Base-by-base conservation (phyloP, 2,329 filamentous ascomycete genomes). In the Talaromyces funiculosus region DNA sequence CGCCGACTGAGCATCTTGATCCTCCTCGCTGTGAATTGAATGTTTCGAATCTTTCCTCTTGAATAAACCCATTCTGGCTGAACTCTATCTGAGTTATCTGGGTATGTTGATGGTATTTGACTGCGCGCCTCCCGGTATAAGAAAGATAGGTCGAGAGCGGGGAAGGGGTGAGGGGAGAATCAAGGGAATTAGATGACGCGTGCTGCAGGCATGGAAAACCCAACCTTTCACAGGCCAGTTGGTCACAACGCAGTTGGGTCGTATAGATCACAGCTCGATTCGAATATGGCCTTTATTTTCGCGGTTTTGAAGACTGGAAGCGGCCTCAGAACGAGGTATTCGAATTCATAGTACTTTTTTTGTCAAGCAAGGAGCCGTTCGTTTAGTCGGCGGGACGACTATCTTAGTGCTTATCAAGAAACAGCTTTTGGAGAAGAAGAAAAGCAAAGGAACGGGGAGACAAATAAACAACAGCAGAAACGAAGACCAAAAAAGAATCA, bases 31-130 rank as follows among this genome's bases (percentile, higher is more conserved):
- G 31, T 71, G 70, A 38, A 69, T 70, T 18, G 72, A 73, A 58
- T 69, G 69, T 60, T 73, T 76, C n/a, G 74, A 73, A 64, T 79
- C 76, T 64, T 76, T 79, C 67, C 75, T 75, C 68, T 75, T 78
- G 68, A 80, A 79, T 60, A 79, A 68, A 63, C 75, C 76, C 77
- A 78, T 78, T 65, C 61, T 62, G 65, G 62, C 12, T 42, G n/a
- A n/a, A 16, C 16, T 18, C 14, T n/a, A 29, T 35, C 1, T 18
- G 35, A 4, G 12, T 7, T 33, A 22, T 20, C 5, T 4, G 26
- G n/a, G n/a, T 33, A 18, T 51, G 6, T 20, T 51, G 47, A 10
- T 51, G 43, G 29, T 51, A n/a, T 33, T 20, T 20, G 10, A 35
- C 29, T 33, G 29, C n/a, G 47, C 29, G 47, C 26, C 47, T 26